phyloP scores from a whole-genome alignment of 1,139 yeast species.

The Chernovozyma aurita region DNA sequence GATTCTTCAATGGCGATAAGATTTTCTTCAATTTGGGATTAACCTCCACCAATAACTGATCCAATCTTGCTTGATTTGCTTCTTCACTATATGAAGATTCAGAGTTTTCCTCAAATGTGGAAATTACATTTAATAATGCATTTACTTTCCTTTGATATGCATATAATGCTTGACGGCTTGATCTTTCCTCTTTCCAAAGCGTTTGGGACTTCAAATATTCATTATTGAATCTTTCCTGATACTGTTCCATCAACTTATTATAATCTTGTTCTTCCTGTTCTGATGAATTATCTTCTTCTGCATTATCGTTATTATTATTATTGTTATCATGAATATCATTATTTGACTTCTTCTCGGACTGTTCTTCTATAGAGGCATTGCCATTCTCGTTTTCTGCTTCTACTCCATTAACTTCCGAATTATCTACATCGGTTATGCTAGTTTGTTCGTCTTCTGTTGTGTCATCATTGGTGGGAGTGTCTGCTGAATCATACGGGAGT shows the following conservation, averaged over 20 bases:
- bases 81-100: conserved; percentile 6
- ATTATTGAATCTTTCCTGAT: conserved; percentile 22
- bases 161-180: conserved; percentile 31
- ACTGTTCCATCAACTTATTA: conserved; percentile 21
- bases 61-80: conserved; percentile 15
- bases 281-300: not conserved
- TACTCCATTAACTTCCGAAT: too few relatives aligned
- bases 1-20: conserved; percentile 11
- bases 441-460: not conserved
- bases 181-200: conserved; percentile 27
- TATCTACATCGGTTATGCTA: not conserved
- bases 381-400: too few relatives aligned
- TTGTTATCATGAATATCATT: too few relatives aligned
- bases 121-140: conserved; percentile 30
- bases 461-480: not conserved
- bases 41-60: conserved; percentile 14
- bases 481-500: not conserved
- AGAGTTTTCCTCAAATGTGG: conserved; percentile 9
- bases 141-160: conserved; percentile 37
- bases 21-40: conserved; percentile 19
- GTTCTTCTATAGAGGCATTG: too few relatives aligned
- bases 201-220: conserved; percentile 21
- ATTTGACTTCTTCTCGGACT: too few relatives aligned
- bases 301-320: too few relatives aligned
- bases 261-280: conserved; percentile 13